Percentiles rank a stretch among this genome's conserved stretches.
Conservation (phyloP, 2,329 filamentous ascomycete species). For the Ophiostoma montium region DNA sequence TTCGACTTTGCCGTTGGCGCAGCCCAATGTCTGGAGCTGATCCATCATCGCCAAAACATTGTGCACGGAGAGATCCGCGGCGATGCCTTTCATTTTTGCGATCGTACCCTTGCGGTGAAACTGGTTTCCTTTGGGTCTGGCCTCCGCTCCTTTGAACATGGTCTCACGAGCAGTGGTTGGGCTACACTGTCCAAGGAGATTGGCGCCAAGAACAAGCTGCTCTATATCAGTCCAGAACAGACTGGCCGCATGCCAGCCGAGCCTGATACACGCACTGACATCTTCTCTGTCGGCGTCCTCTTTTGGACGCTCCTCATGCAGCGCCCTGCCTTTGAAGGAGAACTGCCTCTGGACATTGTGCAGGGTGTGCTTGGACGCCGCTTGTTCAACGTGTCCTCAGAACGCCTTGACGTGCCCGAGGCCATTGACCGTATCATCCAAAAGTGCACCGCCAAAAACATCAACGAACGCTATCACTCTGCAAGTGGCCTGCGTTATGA, state of each 20-base stretch:
- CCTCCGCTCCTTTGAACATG: constrained; percentile 77
- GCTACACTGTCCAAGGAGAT: constrained; percentile 66
- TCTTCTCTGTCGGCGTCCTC: constrained; percentile 79
- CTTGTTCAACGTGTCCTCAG: constrained; percentile 60
- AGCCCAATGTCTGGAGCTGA: constrained; percentile 68
- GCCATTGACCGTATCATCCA: constrained; percentile 71
- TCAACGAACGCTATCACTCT: constrained; percentile 79
- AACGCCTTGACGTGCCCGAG: constrained; percentile 73
- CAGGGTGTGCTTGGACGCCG: constrained; percentile 73
- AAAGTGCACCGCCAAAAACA: constrained; percentile 82
- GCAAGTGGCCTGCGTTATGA: constrained; percentile 77
- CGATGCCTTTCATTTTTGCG: constrained; percentile 80
- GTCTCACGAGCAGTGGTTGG: constrained; percentile 76
- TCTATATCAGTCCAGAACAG: constrained; percentile 89
- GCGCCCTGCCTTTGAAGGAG: constrained; percentile 64
- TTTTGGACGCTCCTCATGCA: constrained; percentile 81
- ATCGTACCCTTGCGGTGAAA: constrained; percentile 56
- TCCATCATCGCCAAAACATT: constrained; percentile 79
- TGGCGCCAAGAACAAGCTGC: constrained; percentile 76
- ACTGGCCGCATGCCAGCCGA: constrained; percentile 86
- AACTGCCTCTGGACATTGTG: constrained; percentile 75
- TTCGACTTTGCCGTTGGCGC: constrained; percentile 86
- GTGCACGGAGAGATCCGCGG: constrained; percentile 84
- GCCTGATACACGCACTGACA: constrained; percentile 82
- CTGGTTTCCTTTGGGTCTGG: constrained; percentile 79